Evolutionary conservation across 2,329 filamentous ascomycete genomes (phyloP), one percentile per base, ranked within the genome.

Genomic region (Plectosphaerella plurivora): DNA sequence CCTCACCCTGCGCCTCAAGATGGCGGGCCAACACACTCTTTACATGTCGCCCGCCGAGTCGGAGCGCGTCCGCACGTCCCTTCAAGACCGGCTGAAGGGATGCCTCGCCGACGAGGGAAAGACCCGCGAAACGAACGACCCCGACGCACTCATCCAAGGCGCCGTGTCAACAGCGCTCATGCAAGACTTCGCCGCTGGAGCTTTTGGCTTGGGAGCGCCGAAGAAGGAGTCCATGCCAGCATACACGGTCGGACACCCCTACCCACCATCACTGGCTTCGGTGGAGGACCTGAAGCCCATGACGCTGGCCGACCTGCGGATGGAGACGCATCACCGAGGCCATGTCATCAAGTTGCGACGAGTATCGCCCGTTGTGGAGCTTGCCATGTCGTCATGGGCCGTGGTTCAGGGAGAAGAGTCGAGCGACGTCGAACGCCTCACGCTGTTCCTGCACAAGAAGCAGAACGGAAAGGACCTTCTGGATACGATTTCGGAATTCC

Each of bases 361-460:
- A 1, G 50, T 62, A 2, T 63, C 61, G 7, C 63, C 62, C 1
- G 64, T 66, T 1, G 60, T 52, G 1, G 53, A 59, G 5, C 52
- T 63, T 3, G 51, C 60, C 18, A 49, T 60, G 0, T 61, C 61
- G 1, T 65, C 66, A 1, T 68, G 66, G 67, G 55, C 63, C 0
- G 58, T 65, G n/a, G 63, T 71, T 1, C 63, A 68, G 44, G 62
- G 60, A 2, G 60, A 58, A 5, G 51, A 57, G 4, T 57, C 51
- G 4, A 59, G 61, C 3, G 62, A 68, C 2, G 57, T 55, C 1
- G 66, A 63, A 39, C 56, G 64, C 9, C 15, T 69, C 11, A 66
- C 69, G 22, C 15, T 64, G 0, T 67, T 60, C 28, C 49, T 73
- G 18, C 70, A 72, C 41, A 70, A 65, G 55, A 65, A 55, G 49